phyloP scores from a whole-genome alignment of 2,329 filamentous ascomycete species.

The Pseudogymnoascus sp. region DNA sequence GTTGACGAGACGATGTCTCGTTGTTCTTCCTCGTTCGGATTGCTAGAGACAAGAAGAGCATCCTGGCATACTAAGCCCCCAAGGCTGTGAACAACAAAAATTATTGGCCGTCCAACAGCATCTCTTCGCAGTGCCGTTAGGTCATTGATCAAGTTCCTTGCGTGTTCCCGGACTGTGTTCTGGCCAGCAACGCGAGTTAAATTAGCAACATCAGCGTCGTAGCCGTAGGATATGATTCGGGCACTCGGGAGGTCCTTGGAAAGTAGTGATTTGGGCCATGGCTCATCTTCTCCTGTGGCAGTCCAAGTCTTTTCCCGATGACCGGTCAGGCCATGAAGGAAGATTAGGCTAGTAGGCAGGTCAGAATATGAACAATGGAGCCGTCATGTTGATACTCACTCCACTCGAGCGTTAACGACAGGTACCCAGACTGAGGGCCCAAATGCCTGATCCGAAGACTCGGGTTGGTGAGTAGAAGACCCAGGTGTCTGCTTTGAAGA shows the following conservation, averaged over 20 bases:
- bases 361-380: not conserved
- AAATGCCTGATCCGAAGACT: not conserved
- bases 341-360: constrained; percentile 27
- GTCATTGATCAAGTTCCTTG: not conserved
- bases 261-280: constrained; percentile 33
- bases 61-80: constrained; percentile 36
- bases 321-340: constrained; percentile 37
- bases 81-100: constrained; percentile 35
- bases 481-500: not conserved
- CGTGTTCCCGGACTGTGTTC: not conserved
- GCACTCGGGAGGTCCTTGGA: constrained; percentile 25
- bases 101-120: constrained; percentile 18
- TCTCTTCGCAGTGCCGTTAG: not conserved
- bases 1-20: constrained; percentile 23
- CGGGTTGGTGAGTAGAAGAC: not conserved
- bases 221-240: constrained; percentile 36
- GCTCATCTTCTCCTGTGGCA: constrained; percentile 20
- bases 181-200: constrained; percentile 2
- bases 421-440: not conserved
- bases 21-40: constrained; percentile 27
- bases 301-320: constrained; percentile 35
- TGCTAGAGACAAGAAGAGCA: constrained; percentile 29
- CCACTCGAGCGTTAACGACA: not conserved
- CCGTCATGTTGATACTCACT: not conserved
- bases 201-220: constrained; percentile 28